Percentiles rank a stretch among this genome's conserved stretches.
Evolutionary conservation across 169 alveolate species (phyloP).

Genomic region (Plasmodium yoelii): DNA sequence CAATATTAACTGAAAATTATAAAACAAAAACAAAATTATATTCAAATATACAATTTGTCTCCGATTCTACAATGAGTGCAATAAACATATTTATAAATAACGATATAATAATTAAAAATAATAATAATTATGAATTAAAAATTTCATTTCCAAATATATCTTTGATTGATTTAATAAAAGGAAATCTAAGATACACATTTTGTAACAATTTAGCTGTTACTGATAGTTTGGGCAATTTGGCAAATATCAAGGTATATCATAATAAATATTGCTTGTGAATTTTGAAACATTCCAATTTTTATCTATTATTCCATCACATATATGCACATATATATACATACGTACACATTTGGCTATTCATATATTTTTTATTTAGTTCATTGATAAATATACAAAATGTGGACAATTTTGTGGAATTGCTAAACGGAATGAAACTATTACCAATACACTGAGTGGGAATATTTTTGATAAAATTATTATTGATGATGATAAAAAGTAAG

Average conservation of each 20-base stretch:
- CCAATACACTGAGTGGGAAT: conserved; percentile 26
- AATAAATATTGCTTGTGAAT: background rate
- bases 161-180: conserved; percentile 2
- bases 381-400: background rate
- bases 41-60: background rate
- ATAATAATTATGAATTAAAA: conserved; percentile 1
- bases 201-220: background rate
- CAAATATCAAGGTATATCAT: background rate
- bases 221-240: background rate
- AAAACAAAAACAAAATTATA: conserved; percentile 5
- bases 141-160: background rate
- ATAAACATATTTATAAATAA: background rate
- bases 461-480: conserved; percentile 25
- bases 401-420: conserved; percentile 32
- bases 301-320: too few relatives aligned
- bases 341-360: background rate
- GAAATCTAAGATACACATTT: conserved; percentile 8
- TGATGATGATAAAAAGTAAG: conserved; percentile 4
- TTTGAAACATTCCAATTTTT: background rate
- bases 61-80: background rate
- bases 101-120: conserved; percentile 8
- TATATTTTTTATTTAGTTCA: background rate
- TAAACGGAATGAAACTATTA: conserved; percentile 12
- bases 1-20: conserved; percentile 8
- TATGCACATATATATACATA: background rate